Evolutionary conservation across 345 rosid species (phyloP).

Genomic region (Brassica napus): Da-Ae NC_063448.1:23582001-23582500

Average conservation of each 20-base stretch:
- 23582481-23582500: neutral
- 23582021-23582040: constrained; percentile 81
- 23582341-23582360: neutral
- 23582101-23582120: constrained; percentile 43
- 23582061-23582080: neutral
- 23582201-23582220: constrained; percentile 65
- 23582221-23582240: constrained; percentile 90
- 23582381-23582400: constrained; percentile 31
- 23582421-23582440: constrained; percentile 91
- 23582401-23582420: constrained; percentile 89
- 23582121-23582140: constrained; percentile 94
- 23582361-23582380: constrained; percentile 8
- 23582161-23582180: constrained; percentile 91
- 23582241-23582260: constrained; percentile 64
- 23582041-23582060: constrained; percentile 43
- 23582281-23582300: neutral
- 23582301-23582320: neutral
- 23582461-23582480: constrained; percentile 2
- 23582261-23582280: constrained; percentile 80
- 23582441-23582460: constrained; percentile 96
- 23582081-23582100: constrained; percentile 10
- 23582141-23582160: constrained; percentile 98
- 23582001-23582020: constrained; percentile 98
- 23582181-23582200: constrained; percentile 73
- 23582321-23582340: neutral